Conservation (phyloP, 768 basidiomycete species). For the Grammothele lineata region DNA sequence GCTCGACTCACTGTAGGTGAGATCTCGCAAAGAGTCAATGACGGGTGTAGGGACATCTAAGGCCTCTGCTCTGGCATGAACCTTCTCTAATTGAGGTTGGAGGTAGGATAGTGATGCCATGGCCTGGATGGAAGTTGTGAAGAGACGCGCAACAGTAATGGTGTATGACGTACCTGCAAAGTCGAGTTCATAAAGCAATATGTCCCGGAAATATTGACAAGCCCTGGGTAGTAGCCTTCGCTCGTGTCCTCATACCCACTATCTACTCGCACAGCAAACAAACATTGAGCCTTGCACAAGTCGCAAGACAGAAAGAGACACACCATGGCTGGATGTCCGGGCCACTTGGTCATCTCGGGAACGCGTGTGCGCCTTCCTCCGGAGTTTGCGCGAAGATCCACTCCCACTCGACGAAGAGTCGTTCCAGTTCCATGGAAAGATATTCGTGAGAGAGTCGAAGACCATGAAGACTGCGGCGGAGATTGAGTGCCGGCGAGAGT, state of each 20-base stretch:
- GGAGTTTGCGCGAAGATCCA: conserved; percentile 34
- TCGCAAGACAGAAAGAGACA: too few relatives aligned
- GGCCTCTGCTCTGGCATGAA: conserved; percentile 72
- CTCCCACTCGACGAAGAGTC: conserved; percentile 14
- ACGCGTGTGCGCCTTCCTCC: conserved; percentile 42
- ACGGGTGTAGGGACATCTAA: conserved; percentile 84
- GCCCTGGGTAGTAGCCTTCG: conserved; percentile 72
- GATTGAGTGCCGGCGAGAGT: conserved; percentile 23
- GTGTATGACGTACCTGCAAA: conserved; percentile 56
- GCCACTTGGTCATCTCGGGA: conserved; percentile 56
- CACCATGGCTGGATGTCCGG: conserved; percentile 18
- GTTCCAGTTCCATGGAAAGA: conserved; percentile 66
- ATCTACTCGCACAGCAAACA: neutral
- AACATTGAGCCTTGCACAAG: neutral
- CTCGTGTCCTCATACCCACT: conserved; percentile 10
- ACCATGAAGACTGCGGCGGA: conserved; percentile 40
- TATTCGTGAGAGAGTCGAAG: conserved; percentile 50
- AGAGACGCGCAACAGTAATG: too few relatives aligned
- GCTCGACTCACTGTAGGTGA: conserved; percentile 66
- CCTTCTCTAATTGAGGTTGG: conserved; percentile 71
- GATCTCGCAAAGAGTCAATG: conserved; percentile 71
- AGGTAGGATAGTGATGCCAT: conserved; percentile 84
- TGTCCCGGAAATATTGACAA: conserved; percentile 93
- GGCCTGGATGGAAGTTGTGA: conserved; percentile 45
- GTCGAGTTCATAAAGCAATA: conserved; percentile 99